Evolutionary conservation across 2,329 filamentous ascomycete species (phyloP).

Genomic region (Stromatinia cepivora): DNA sequence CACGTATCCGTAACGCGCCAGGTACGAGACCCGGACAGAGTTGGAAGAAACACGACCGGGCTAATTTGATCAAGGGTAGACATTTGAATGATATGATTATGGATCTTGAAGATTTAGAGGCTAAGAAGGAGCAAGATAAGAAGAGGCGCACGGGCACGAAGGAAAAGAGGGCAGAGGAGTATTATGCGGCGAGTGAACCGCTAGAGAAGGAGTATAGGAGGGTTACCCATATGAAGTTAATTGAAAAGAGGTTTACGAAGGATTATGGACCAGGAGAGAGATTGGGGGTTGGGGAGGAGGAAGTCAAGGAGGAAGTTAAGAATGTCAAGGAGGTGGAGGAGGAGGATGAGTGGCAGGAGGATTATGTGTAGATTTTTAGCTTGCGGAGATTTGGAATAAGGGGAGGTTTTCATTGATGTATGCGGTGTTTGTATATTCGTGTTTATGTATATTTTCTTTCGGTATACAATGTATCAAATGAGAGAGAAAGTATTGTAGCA

Average conservation of each 20-base stretch:
- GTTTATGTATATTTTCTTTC: not conserved
- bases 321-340: not conserved
- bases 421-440: not conserved
- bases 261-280: not conserved
- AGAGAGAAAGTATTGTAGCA: not conserved
- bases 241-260: constrained; percentile 1
- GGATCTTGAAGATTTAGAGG: constrained; percentile 17
- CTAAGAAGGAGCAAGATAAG: not conserved
- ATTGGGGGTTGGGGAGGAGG: not conserved
- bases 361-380: constrained; percentile 6
- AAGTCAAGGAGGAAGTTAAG: not conserved
- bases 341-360: constrained; percentile 13
- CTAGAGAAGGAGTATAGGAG: not conserved
- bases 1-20: constrained; percentile 14
- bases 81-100: constrained; percentile 12
- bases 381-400: not conserved
- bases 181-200: not conserved
- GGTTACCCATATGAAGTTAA: constrained; percentile 8
- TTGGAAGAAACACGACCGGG: not conserved
- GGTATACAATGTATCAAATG: not conserved
- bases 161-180: not conserved
- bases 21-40: not conserved
- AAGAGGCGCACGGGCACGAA: not conserved
- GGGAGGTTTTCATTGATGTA: not conserved
- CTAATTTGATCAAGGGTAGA: not conserved